These are phyloP conservation scores for Sporobolomyces roseus DNA, from an alignment of 768 basidiomycete species.

Conservation along the genomic window DNA sequence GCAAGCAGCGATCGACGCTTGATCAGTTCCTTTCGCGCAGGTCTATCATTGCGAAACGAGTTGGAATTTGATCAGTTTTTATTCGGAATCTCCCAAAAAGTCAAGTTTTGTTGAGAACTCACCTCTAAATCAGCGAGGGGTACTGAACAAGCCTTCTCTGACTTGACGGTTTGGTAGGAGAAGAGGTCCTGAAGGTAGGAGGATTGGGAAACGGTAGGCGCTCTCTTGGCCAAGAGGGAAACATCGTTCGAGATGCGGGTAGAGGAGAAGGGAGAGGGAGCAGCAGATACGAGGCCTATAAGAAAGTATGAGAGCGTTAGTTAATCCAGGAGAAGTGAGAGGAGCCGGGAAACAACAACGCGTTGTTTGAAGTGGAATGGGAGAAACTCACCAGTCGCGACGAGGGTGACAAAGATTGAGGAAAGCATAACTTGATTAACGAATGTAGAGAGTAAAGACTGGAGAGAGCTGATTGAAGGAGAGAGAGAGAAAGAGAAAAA, in stretches of 20 bases:
- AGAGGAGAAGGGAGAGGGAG: slow-evolving; percentile 7
- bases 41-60: slow-evolving; percentile 3
- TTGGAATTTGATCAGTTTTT: too few species aligned
- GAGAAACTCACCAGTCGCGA: background rate
- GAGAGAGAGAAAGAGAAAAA: background rate
- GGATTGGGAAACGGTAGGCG: slow-evolving; percentile 3
- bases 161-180: background rate
- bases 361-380: too few species aligned
- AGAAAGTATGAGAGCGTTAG: background rate
- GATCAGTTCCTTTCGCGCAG: slow-evolving; percentile 14
- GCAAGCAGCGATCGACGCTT: slow-evolving; percentile 32
- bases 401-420: slow-evolving; percentile 6
- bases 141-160: slow-evolving; percentile 6
- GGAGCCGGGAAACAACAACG: too few species aligned
- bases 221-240: slow-evolving; percentile 9
- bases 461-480: background rate
- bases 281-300: background rate
- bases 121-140: slow-evolving; percentile 17
- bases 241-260: slow-evolving; percentile 6
- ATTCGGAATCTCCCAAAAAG: too few species aligned
- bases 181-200: slow-evolving; percentile 27
- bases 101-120: too few species aligned
- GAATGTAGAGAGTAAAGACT: background rate
- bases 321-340: too few species aligned
- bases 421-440: slow-evolving; percentile 4